Evolutionary conservation across 495 filamentous ascomycete genomes (phyloP).

Genomic region (Aspergillus ellipticus): DNA sequence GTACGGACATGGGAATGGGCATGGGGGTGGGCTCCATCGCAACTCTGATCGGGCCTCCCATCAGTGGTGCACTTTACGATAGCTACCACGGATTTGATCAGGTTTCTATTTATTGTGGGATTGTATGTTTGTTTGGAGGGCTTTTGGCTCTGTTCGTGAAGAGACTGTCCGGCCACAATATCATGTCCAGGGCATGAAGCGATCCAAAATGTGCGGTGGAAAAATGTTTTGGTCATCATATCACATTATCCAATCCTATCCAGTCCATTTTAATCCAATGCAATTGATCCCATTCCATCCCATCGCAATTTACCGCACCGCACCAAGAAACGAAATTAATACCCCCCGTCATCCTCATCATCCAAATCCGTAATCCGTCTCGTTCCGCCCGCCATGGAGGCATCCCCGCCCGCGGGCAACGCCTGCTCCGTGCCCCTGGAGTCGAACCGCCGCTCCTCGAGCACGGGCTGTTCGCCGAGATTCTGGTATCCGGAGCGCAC

Average conservation of each 20-base stretch:
- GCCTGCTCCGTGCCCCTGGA: not conserved
- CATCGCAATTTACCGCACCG: no score
- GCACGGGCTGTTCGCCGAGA: not conserved
- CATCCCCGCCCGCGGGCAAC: not conserved
- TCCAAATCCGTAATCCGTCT: not conserved
- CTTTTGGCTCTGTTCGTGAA: constrained; percentile 7
- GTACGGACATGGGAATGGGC: constrained; percentile 55
- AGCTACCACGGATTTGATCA: constrained; percentile 38
- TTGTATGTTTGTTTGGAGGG: constrained; percentile 25
- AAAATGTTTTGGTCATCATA: no score
- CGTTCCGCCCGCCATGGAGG: not conserved
- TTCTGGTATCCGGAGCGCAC: not conserved
- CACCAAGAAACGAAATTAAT: no score
- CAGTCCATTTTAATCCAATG: no score
- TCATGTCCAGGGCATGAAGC: constrained; percentile 3
- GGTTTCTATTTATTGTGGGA: constrained; percentile 46
- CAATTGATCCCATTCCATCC: no score
- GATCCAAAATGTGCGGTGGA: not conserved
- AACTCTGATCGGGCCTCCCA: constrained; percentile 49
- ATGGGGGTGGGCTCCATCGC: constrained; percentile 41
- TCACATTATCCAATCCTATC: no score
- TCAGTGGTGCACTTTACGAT: constrained; percentile 45
- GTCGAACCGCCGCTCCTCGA: not conserved
- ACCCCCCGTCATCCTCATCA: not conserved
- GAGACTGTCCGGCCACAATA: not conserved